Percentiles rank a stretch among this genome's conserved stretches.
phyloP scores from a whole-genome alignment of 148 eudicot genomes.

The Chenopodium suecicum region DNA sequence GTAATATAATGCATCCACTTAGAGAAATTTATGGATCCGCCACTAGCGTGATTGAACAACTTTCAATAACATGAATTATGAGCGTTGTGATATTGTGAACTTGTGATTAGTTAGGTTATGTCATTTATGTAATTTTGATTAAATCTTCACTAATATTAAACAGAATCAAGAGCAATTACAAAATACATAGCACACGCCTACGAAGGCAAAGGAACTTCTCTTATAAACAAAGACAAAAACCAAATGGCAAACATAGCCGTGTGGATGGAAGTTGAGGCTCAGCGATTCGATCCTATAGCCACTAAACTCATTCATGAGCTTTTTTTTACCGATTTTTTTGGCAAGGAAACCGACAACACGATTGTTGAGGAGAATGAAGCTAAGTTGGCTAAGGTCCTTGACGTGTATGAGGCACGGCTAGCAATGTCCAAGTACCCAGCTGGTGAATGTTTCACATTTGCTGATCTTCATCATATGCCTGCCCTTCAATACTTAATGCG shows the following conservation, averaged over 20 bases:
- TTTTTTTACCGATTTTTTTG: slow-evolving; percentile 30
- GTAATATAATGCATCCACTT: too few relatives aligned
- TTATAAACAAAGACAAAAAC: slow-evolving; percentile 37
- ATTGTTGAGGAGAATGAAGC: slow-evolving; percentile 39
- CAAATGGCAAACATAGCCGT: slow-evolving; percentile 43
- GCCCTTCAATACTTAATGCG: slow-evolving; percentile 33
- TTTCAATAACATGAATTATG: too few relatives aligned
- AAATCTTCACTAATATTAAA: not conserved
- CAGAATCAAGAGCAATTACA: slow-evolving; percentile 82
- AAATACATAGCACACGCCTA: slow-evolving; percentile 48
- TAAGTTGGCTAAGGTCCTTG: slow-evolving; percentile 52
- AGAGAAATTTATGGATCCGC: too few relatives aligned
- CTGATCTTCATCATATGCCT: slow-evolving; percentile 71
- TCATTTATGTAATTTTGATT: too few relatives aligned
- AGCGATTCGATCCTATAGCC: slow-evolving; percentile 48
- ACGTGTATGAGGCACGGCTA: slow-evolving; percentile 64
- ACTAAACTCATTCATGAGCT: slow-evolving; percentile 49
- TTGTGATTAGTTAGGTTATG: too few relatives aligned
- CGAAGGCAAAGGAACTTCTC: slow-evolving; percentile 44
- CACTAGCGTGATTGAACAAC: too few relatives aligned
- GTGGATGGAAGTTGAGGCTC: slow-evolving; percentile 74
- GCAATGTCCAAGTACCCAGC: slow-evolving; percentile 57
- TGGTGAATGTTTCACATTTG: slow-evolving; percentile 55
- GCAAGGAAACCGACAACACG: slow-evolving; percentile 34
- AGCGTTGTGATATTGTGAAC: too few relatives aligned